Percentiles rank a stretch among this genome's conserved stretches.
These are phyloP conservation scores for Arthrinium phaeospermum DNA, from an alignment of 2,329 filamentous ascomycete species.

Conservation along the genomic window DNA sequence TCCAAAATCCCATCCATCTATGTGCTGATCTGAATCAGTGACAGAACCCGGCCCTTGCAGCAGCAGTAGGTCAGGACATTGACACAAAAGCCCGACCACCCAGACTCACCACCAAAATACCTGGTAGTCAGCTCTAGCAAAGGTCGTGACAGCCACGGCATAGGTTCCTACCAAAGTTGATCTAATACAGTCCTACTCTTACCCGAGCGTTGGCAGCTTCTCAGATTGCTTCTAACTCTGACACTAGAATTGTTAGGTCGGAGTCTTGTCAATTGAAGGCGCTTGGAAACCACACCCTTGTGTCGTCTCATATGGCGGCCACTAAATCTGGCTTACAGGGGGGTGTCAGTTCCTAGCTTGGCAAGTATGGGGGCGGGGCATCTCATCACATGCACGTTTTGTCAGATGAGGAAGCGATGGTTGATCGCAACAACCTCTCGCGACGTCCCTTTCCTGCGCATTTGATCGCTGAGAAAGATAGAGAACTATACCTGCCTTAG, in stretches of 20 bases:
- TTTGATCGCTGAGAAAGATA: not conserved
- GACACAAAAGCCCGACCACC: not conserved
- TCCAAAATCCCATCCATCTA: not conserved
- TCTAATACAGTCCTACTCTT: not conserved
- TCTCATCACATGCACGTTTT: constrained; percentile 21
- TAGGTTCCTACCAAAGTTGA: not conserved
- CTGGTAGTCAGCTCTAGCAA: not conserved
- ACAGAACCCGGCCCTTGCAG: not conserved
- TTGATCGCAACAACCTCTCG: not conserved
- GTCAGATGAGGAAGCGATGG: not conserved
- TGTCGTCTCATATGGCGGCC: constrained; percentile 3
- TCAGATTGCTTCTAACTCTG: not conserved
- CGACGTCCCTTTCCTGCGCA: not conserved
- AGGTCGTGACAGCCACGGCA: not conserved
- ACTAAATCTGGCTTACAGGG: constrained; percentile 3
- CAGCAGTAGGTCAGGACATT: not conserved
- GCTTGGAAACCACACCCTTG: not conserved
- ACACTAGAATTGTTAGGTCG: not conserved
- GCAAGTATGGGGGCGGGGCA: constrained; percentile 18
- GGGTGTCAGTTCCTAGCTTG: not conserved
- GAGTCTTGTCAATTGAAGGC: not conserved
- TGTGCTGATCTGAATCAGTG: not conserved
- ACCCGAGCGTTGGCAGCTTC: not conserved
- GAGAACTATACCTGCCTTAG: not conserved
- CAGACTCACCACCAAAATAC: not conserved